Evolutionary conservation across 768 basidiomycete genomes (phyloP), one percentile per base, ranked within the genome.

Genomic region (Amanita muscaria): DNA sequence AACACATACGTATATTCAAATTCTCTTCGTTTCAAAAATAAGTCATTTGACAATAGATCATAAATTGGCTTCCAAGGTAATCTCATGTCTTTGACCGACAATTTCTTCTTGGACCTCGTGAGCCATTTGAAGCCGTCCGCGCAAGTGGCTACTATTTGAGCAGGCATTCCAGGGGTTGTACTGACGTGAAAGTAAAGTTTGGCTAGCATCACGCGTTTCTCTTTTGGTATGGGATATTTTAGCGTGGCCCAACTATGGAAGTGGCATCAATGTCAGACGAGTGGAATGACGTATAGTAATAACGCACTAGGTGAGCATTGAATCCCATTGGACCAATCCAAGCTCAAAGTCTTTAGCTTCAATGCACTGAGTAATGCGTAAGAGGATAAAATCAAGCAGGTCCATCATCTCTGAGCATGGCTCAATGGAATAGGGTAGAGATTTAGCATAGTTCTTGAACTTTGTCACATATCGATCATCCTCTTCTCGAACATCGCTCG

Each of bases 211-310:
- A 90, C 77, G 44, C 89, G 73, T 53, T 79, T 82, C 49, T 80
- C 79, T 57, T 83, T 82, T 44, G 86, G 87, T 55, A 93, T 81
- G 27, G 87, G 89, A 56, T 90, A 91, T 56, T 88, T 87, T 59
- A 92, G 73, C 68, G 80, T 80, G 35, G 65, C 62, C 88, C 88
- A 91, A 57, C 86, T 88, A 53, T 18, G 47, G 37, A 16, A 27
- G 12, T 7, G 25, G 25, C 35, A 43, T 25, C 32, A 37, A 49
- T 44, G 40, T 43, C 47, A 34, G 39, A 42, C 27, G 12, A 47
- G 35, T 40, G 36, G 18, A 25, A 42, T 46, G 29, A 38, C 29
- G 19, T 31, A 45, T 22, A 42, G 10, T 33, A 29, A 7, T n/a
- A 24, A 74, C 83, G 52, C 59, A 85, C 80, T 84, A 79, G 39